These are phyloP conservation scores for Plasmodium gonderi DNA, from an alignment of 169 alveolate species.

Conservation along the genomic window DNA sequence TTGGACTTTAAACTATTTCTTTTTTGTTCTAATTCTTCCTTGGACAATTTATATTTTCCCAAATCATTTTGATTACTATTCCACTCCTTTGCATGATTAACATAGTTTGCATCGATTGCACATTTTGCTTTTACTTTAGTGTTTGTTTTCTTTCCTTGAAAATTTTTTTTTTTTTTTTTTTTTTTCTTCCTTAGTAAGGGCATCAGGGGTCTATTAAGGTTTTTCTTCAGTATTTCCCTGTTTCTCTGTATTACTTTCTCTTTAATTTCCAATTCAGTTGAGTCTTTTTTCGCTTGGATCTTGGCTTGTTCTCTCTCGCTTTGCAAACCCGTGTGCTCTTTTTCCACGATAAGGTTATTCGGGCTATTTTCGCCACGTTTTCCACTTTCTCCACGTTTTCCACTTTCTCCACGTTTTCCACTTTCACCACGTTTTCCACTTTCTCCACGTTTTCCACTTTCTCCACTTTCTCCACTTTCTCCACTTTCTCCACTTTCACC, in stretches of 20 bases:
- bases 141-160: background rate
- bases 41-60: conserved; percentile 50
- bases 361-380: background rate
- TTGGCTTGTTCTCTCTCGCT: background rate
- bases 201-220: conserved; percentile 52
- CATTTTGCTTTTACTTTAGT: background rate
- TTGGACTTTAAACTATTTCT: conserved; percentile 47
- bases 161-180: background rate
- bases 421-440: background rate
- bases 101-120: background rate
- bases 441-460: background rate
- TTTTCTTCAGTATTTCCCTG: conserved; percentile 30
- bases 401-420: background rate
- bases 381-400: no score
- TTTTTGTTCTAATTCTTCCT: conserved; percentile 67
- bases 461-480: background rate
- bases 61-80: conserved; percentile 57
- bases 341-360: background rate
- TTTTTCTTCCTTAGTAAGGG: conserved; percentile 53
- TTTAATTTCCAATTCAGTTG: conserved; percentile 6
- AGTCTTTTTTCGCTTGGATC: background rate
- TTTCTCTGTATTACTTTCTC: conserved; percentile 60
- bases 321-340: no score
- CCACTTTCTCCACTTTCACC: background rate
- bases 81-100: conserved; percentile 64